Evolutionary conservation across 257 asterid genomes (phyloP).

Genomic region (Ilex asprella): DNA sequence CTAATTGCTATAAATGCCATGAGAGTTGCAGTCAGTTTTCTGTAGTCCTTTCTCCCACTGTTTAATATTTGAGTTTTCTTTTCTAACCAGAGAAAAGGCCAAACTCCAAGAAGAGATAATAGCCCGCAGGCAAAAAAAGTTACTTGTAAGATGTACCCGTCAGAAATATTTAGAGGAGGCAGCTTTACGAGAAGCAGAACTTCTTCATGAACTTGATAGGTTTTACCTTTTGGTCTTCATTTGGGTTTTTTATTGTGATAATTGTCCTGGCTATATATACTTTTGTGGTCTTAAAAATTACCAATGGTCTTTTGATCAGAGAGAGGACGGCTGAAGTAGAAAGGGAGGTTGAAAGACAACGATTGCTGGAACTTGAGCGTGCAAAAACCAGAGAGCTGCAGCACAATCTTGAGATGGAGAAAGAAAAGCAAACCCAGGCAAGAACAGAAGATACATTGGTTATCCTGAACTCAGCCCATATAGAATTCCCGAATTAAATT

Average conservation of each 20-base stretch:
- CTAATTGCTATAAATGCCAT: not conserved
- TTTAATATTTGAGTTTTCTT: slow-evolving; percentile 4
- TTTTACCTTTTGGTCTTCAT: slow-evolving; percentile 16
- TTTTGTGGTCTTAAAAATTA: not conserved
- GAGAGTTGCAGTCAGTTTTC: slow-evolving; percentile 6
- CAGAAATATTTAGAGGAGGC: slow-evolving; percentile 77
- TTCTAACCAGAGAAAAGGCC: slow-evolving; percentile 62
- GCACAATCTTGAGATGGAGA: slow-evolving; percentile 92
- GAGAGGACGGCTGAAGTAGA: slow-evolving; percentile 75
- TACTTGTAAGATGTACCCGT: slow-evolving; percentile 63
- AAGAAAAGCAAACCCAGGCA: slow-evolving; percentile 93
- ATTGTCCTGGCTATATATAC: slow-evolving; percentile 1
- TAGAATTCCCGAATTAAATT: not conserved
- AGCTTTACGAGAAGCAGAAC: slow-evolving; percentile 82
- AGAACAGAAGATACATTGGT: slow-evolving; percentile 18
- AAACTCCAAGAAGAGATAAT: slow-evolving; percentile 69
- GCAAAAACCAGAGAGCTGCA: slow-evolving; percentile 85
- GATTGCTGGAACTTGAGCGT: slow-evolving; percentile 74
- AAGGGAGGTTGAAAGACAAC: slow-evolving; percentile 88
- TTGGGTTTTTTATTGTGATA: slow-evolving; percentile 4
- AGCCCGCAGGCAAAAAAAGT: slow-evolving; percentile 84
- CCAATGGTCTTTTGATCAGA: slow-evolving; percentile 33
- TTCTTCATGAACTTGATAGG: slow-evolving; percentile 86
- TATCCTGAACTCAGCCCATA: not conserved
- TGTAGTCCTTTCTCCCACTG: slow-evolving; percentile 1